Percentiles rank a stretch among this genome's conserved stretches.
phyloP scores from a whole-genome alignment of 768 basidiomycete species.

The Amanita exitialis region DNA sequence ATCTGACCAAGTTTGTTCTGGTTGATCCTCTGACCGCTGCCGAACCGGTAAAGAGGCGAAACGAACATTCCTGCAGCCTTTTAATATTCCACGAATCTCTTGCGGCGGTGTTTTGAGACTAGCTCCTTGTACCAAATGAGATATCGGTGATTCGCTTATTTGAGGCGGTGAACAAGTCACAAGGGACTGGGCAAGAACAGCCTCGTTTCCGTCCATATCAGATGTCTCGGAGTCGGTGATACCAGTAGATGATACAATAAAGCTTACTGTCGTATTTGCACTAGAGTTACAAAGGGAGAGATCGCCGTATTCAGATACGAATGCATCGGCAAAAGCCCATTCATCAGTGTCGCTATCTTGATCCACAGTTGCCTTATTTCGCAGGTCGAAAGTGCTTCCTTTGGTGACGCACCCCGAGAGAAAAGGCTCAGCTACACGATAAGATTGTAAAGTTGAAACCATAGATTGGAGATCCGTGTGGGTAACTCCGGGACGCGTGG shows the following conservation, averaged over 20 bases:
- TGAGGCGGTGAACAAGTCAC: neutral
- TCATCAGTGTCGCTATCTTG: neutral
- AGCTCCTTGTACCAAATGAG: neutral
- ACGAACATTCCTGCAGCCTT: slow-evolving; percentile 5
- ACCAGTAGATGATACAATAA: slow-evolving; percentile 1
- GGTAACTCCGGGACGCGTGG: neutral
- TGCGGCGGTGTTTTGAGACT: neutral
- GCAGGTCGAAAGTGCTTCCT: neutral
- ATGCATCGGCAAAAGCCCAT: slow-evolving; percentile 3
- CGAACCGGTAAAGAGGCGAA: slow-evolving; percentile 4
- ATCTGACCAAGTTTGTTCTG: neutral
- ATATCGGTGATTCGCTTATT: neutral
- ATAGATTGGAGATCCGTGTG: slow-evolving; percentile 4
- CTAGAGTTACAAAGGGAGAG: slow-evolving; percentile 4
- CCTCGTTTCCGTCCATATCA: neutral
- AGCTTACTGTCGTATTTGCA: neutral
- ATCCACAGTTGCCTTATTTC: neutral
- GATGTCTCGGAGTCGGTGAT: neutral
- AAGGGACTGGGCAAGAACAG: neutral
- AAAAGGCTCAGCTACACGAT: slow-evolving; percentile 1
- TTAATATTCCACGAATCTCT: slow-evolving; percentile 4
- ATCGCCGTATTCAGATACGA: slow-evolving; percentile 4
- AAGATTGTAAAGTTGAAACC: slow-evolving; percentile 3
- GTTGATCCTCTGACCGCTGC: neutral
- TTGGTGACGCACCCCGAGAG: neutral